These are phyloP conservation scores for Wickerhamiella kurtzmanii DNA, from an alignment of 805 yeast genomes.

Conservation along the genomic window DNA sequence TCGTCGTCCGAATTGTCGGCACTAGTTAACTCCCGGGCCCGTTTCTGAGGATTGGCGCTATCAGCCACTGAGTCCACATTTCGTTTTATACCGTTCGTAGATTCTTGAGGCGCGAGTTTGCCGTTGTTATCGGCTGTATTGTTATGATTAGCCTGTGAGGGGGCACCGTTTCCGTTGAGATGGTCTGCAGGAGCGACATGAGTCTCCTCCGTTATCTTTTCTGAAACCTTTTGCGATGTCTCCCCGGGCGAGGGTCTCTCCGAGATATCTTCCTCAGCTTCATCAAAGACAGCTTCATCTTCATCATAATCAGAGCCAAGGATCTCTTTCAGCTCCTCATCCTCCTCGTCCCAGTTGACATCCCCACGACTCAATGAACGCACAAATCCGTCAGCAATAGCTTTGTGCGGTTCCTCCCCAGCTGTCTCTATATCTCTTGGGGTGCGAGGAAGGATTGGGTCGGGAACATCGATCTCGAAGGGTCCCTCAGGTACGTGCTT, in stretches of 20 bases:
- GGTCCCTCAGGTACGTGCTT: constrained; percentile 47
- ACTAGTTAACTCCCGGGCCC: not conserved
- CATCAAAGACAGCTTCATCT: constrained; percentile 16
- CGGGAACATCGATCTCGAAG: constrained; percentile 41
- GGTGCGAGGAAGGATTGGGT: constrained; percentile 29
- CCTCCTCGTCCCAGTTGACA: constrained; percentile 38
- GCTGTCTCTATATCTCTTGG: constrained; percentile 31
- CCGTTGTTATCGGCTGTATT: no score
- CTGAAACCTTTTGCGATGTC: not conserved
- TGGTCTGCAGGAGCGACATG: no score
- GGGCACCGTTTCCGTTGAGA: no score
- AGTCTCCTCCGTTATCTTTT: not conserved
- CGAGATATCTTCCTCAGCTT: not conserved
- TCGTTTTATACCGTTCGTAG: no score
- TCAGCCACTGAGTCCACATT: not conserved
- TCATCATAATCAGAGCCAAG: constrained; percentile 23
- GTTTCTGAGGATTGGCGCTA: not conserved
- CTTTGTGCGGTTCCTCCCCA: constrained; percentile 32
- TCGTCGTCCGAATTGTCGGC: not conserved
- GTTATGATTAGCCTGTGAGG: no score
- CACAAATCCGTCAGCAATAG: constrained; percentile 31
- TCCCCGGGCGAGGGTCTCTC: not conserved
- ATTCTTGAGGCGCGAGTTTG: no score
- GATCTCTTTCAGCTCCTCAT: constrained; percentile 44
- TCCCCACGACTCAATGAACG: constrained; percentile 20